phyloP scores from a whole-genome alignment of 257 asterid genomes.

The Solanum boliviense region DNA sequence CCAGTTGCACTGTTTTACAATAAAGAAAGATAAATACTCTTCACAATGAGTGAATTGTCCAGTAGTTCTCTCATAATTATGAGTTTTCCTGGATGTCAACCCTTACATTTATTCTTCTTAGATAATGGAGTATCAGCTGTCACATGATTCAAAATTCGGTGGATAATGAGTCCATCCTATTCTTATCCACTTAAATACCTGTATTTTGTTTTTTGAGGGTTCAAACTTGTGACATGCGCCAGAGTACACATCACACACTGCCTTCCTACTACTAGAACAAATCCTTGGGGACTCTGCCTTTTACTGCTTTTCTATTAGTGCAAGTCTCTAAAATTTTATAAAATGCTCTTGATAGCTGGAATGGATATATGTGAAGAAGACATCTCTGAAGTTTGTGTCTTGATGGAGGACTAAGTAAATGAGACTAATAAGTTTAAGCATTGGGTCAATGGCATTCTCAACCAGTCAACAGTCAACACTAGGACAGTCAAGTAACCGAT shows the following conservation, averaged over 20 bases:
- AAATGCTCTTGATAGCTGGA: background rate
- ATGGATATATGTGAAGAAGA: background rate
- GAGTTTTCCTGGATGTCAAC: background rate
- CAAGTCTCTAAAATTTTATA: background rate
- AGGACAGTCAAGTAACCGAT: background rate
- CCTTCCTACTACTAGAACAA: background rate
- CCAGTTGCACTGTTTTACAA: background rate
- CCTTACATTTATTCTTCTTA: background rate
- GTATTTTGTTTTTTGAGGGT: background rate
- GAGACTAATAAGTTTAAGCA: background rate
- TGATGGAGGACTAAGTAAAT: background rate
- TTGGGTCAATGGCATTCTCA: background rate
- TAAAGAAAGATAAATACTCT: background rate
- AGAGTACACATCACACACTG: background rate
- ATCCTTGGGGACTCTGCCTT: background rate
- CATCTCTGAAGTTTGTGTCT: background rate
- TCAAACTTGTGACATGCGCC: background rate
- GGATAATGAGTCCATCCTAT: background rate
- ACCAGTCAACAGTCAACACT: background rate
- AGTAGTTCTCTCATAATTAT: background rate
- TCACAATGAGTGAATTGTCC: background rate
- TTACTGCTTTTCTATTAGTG: background rate
- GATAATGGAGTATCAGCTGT: background rate
- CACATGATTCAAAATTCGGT: background rate
- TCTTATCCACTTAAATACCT: background rate